phyloP scores from a whole-genome alignment of 1,284 basidiomycete genomes.

The Ceratobasidium sp. region DNA sequence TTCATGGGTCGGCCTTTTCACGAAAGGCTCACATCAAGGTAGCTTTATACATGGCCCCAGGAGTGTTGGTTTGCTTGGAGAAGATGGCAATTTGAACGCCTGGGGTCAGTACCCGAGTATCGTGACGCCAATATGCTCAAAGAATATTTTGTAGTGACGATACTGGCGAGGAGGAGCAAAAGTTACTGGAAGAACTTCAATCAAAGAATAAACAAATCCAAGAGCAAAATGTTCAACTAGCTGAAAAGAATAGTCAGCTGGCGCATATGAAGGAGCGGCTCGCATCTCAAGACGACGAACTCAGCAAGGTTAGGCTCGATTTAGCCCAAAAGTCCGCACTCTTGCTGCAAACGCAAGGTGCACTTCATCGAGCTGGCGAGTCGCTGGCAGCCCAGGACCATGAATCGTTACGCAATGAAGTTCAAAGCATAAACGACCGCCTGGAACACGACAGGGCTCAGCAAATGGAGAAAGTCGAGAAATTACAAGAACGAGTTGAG shows the following conservation, averaged over 20 bases:
- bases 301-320: too few relatives aligned
- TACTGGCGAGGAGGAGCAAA: neutral
- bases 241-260: too few relatives aligned
- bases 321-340: too few relatives aligned
- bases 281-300: too few relatives aligned
- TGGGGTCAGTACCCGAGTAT: conserved; percentile 1
- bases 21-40: neutral
- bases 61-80: neutral
- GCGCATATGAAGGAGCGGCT: too few relatives aligned
- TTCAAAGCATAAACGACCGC: neutral
- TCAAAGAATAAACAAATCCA: neutral
- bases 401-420: neutral
- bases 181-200: neutral
- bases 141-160: neutral
- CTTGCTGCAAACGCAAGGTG: too few relatives aligned
- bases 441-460: too few relatives aligned
- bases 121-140: neutral
- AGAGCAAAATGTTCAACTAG: too few relatives aligned
- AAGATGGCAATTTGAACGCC: conserved; percentile 9
- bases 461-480: neutral
- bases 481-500: neutral
- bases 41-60: neutral
- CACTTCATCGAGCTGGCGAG: neutral
- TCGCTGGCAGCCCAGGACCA: neutral
- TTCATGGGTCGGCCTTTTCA: neutral